Evolutionary conservation across 2,329 filamentous ascomycete species (phyloP).

Genomic region (Colletotrichum theobromicola): DNA sequence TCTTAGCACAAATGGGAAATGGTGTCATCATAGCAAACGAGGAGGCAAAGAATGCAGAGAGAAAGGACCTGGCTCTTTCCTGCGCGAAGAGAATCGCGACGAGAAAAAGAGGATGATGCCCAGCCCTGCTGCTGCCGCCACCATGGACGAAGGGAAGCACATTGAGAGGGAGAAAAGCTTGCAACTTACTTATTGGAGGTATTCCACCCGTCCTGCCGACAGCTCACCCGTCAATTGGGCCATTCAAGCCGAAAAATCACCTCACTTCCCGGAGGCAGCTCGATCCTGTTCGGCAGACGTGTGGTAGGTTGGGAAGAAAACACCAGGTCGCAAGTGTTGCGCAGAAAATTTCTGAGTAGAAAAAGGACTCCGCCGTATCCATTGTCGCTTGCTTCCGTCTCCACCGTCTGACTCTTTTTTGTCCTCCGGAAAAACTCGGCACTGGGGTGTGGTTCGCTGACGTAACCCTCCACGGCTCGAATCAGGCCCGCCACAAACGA

Average conservation of each 20-base stretch:
- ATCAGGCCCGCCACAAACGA: background rate
- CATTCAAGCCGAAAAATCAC: conserved; percentile 21
- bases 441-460: background rate
- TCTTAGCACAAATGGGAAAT: conserved; percentile 59
- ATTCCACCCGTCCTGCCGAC: conserved; percentile 23
- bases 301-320: conserved; percentile 6
- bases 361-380: conserved; percentile 13
- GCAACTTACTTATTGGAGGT: conserved; percentile 26
- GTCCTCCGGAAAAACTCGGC: conserved; percentile 2
- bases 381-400: conserved; percentile 15
- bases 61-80: conserved; percentile 9
- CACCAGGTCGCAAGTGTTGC: background rate
- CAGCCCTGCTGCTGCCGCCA: background rate
- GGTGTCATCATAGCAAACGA: conserved; percentile 64
- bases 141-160: conserved; percentile 9
- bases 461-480: background rate
- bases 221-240: conserved; percentile 24
- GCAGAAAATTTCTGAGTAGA: conserved; percentile 20
- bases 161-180: background rate
- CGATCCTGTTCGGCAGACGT: conserved; percentile 17
- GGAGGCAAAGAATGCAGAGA: conserved; percentile 23
- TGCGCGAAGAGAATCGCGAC: background rate
- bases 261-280: conserved; percentile 10
- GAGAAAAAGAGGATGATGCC: background rate
- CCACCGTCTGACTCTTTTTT: conserved; percentile 10